Conservation (phyloP, 345 rosid species). For the Eucalyptus melliodora region DNA sequence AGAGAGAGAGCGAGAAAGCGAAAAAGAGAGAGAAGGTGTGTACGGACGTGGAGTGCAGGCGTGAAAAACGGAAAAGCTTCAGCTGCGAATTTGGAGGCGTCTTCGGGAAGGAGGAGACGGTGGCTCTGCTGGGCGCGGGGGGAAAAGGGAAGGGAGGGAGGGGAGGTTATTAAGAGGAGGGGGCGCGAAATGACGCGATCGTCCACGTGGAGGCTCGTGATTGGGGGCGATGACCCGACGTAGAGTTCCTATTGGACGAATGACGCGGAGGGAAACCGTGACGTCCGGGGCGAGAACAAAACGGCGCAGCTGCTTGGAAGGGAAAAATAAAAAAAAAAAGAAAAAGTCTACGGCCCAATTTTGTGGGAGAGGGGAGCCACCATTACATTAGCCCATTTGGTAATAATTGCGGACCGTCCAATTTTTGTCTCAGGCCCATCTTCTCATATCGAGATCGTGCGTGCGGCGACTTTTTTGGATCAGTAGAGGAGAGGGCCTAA, state of each 20-base stretch:
- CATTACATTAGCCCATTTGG: neutral
- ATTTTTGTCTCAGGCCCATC: neutral
- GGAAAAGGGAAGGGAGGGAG: neutral
- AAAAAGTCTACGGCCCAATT: neutral
- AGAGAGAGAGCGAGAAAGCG: neutral
- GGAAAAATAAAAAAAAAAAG: too few species aligned
- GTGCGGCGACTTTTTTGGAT: too few species aligned
- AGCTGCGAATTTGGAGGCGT: neutral
- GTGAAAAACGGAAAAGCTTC: neutral
- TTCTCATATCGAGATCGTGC: too few species aligned
- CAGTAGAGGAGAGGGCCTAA: too few species aligned
- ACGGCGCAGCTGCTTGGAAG: too few species aligned
- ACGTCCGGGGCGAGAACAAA: neutral
- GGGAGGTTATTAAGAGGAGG: neutral
- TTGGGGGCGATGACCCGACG: slow-evolving; percentile 11
- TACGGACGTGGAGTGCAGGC: neutral
- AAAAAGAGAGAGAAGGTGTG: neutral
- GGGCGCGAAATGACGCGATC: slow-evolving; percentile 35
- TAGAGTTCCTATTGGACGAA: slow-evolving; percentile 26
- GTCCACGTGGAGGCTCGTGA: slow-evolving; percentile 30
- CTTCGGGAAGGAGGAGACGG: neutral
- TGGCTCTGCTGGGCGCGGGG: neutral
- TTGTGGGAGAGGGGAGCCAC: neutral
- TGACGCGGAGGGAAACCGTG: neutral
- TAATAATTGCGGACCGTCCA: neutral